phyloP scores from a whole-genome alignment of 768 basidiomycete species.

The Zangia roseola region DNA sequence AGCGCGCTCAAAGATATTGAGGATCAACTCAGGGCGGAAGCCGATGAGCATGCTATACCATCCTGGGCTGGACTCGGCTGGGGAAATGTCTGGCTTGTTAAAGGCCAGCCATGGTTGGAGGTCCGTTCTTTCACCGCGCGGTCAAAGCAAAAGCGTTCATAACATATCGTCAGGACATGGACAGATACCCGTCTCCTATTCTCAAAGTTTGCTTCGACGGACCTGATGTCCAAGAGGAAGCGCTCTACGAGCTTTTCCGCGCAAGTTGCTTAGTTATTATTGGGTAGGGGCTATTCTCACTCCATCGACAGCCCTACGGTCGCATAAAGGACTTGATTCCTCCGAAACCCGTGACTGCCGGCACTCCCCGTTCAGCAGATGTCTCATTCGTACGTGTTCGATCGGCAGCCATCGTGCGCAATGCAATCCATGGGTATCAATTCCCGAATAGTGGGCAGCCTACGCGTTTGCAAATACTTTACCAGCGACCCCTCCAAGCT shows the following conservation, averaged over 20 bases:
- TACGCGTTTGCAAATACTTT: slow-evolving; percentile 54
- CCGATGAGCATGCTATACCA: slow-evolving; percentile 49
- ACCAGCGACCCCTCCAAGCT: slow-evolving; percentile 62
- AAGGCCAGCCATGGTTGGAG: slow-evolving; percentile 80
- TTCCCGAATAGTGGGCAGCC: slow-evolving; percentile 29
- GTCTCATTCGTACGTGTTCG: slow-evolving; percentile 62
- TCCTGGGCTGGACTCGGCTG: slow-evolving; percentile 57
- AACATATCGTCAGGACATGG: slow-evolving; percentile 64
- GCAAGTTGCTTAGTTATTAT: slow-evolving; percentile 41
- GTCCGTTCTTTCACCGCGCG: slow-evolving; percentile 35
- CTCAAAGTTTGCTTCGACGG: slow-evolving; percentile 86
- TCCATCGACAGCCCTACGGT: slow-evolving; percentile 67
- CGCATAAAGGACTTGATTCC: slow-evolving; percentile 65
- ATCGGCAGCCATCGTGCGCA: slow-evolving; percentile 79
- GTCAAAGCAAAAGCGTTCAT: background rate
- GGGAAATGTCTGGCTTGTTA: slow-evolving; percentile 68
- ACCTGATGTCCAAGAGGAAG: slow-evolving; percentile 79
- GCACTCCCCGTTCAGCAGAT: slow-evolving; percentile 62
- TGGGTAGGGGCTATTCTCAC: background rate
- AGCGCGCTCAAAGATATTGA: slow-evolving; percentile 49
- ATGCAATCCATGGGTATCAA: slow-evolving; percentile 67
- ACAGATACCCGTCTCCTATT: slow-evolving; percentile 70
- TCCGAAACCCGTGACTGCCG: slow-evolving; percentile 61
- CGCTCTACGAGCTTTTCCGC: slow-evolving; percentile 73
- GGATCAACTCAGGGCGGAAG: slow-evolving; percentile 43